Conservation (phyloP, 768 basidiomycete genomes). For the Omphalotus guepiniiformis region DNA sequence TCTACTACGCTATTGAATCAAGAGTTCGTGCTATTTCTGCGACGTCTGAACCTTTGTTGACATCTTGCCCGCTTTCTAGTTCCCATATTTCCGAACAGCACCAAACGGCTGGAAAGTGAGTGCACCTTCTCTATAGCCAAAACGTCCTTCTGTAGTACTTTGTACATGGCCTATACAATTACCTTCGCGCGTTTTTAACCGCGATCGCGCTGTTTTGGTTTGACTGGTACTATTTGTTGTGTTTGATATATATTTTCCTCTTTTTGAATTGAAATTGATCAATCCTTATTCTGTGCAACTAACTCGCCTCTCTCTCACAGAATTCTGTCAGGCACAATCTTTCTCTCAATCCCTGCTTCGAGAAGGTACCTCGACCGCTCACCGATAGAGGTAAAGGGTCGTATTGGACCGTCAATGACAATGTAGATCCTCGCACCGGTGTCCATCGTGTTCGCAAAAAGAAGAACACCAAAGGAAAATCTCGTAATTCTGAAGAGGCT, state of each 20-base stretch:
- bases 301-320: constrained; percentile 44
- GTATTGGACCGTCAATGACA: constrained; percentile 90
- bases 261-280: constrained; percentile 7
- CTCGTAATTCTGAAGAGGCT: constrained; percentile 51
- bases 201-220: constrained; percentile 63
- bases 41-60: constrained; percentile 2
- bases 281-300: constrained; percentile 23
- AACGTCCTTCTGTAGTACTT: constrained; percentile 1
- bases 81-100: constrained; percentile 84
- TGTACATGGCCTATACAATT: no score
- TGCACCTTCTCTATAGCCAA: background rate
- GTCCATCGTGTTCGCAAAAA: constrained; percentile 88
- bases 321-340: constrained; percentile 91
- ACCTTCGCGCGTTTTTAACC: constrained; percentile 17
- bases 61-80: constrained; percentile 39
- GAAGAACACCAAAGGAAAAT: constrained; percentile 60
- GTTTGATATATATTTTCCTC: constrained; percentile 27
- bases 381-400: constrained; percentile 90
- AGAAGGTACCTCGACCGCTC: constrained; percentile 87
- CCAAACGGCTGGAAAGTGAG: constrained; percentile 92
- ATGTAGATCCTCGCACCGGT: constrained; percentile 84
- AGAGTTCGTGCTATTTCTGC: constrained; percentile 47
- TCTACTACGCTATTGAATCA: constrained; percentile 89
- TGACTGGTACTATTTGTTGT: constrained; percentile 62
- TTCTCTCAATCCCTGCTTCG: constrained; percentile 86